Conservation (phyloP, 2,329 filamentous ascomycete genomes). For the Ilyonectria mors-panacis region DNA sequence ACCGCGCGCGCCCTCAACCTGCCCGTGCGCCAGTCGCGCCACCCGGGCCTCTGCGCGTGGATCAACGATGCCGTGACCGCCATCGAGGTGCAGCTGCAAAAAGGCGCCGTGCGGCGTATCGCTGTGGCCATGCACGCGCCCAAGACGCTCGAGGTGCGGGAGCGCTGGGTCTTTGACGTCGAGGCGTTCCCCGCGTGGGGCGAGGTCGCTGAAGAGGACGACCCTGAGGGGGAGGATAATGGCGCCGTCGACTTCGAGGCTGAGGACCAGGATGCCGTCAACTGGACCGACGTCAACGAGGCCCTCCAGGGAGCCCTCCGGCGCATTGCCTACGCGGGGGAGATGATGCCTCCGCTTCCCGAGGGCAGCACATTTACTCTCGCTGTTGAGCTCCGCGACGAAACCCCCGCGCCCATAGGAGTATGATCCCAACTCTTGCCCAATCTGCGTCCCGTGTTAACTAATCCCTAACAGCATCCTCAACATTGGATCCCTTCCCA, state of each 20-base stretch:
- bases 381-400: constrained; percentile 79
- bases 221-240: constrained; percentile 36
- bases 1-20: constrained; percentile 86
- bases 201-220: constrained; percentile 25
- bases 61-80: constrained; percentile 85
- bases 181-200: constrained; percentile 61
- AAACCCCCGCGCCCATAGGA: constrained; percentile 70
- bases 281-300: constrained; percentile 77
- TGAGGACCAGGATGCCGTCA: constrained; percentile 53
- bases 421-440: constrained; percentile 57
- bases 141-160: constrained; percentile 61
- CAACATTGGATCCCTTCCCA: constrained; percentile 74
- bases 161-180: constrained; percentile 75
- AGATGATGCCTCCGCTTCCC: constrained; percentile 71
- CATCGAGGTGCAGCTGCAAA: constrained; percentile 78
- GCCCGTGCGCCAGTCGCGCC: constrained; percentile 86
- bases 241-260: constrained; percentile 47
- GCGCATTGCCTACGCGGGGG: constrained; percentile 72
- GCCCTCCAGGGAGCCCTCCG: constrained; percentile 78
- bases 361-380: constrained; percentile 80
- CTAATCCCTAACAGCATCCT: constrained; percentile 61
- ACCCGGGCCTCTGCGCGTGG: constrained; percentile 89
- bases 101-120: constrained; percentile 63
- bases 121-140: constrained; percentile 64
- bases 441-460: constrained; percentile 2